Base-by-base conservation (phyloP, 2,329 filamentous ascomycete genomes). In the Verticillium nubilum region DNA sequence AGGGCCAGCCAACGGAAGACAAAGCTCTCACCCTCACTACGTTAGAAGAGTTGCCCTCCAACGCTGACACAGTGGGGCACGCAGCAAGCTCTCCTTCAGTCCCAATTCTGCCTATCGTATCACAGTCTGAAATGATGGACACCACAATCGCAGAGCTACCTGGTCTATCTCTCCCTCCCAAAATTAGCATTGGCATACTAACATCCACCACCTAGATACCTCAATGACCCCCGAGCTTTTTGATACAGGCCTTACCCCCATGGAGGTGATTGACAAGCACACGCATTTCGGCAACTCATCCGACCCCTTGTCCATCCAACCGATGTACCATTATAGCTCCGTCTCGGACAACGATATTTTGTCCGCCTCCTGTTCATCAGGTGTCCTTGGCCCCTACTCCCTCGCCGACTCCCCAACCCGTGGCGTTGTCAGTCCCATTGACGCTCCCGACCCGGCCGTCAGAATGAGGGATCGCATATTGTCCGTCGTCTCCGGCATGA, bases 11-110 rank as follows among this genome's bases (percentile, higher is more conserved):
- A 1, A 68, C 63, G 25, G 71, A 74, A n/a, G 67, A 71, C 53
- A 84, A 84, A 64, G 73, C 76, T 0, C 67, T 72, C 1, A 81
- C 80, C 0, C 67, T 78, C 57, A 78, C 77, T 2, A 79, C 75
- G 4, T 31, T 31, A 31, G 78, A 79, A 2, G 77, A 79, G 17
- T 68, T 72, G 0, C 69, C 72, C 0, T 67, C 68, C 7, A 74
- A 68, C 28, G 73, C 75, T 6, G 78, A 78, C 5, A 72, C 75
- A 64, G 37, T 4, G 58, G 66, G 5, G 61, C 26, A 27, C 28
- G 19, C 25, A 42, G 9, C 61, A 74, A 76, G 2, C 71, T 71
- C 3, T 72, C 73, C 4, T 79, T 77, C 0, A 78, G 81, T 35
- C 79, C 82, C 54, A 74, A 75, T 26, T 74, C 76, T 37, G 73